These are phyloP conservation scores for Priceomyces fermenticarens DNA, from an alignment of 805 yeast species.

Conservation along the genomic window DNA sequence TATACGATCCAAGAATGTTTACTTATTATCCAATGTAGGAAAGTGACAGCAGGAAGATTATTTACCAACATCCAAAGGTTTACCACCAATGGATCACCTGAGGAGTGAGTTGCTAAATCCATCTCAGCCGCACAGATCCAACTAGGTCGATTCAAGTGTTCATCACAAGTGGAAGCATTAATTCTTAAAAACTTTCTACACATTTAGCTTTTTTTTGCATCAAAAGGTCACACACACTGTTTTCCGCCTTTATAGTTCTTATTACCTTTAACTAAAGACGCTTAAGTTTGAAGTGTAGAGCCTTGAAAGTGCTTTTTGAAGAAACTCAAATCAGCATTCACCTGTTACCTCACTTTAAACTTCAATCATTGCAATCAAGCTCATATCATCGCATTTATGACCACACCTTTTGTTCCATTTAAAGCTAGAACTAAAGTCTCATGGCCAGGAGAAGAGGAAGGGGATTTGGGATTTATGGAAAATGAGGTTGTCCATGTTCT, in stretches of 20 bases:
- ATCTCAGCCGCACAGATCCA: slow-evolving; percentile 1
- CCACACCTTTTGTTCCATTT: slow-evolving; percentile 56
- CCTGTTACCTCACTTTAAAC: too few relatives aligned
- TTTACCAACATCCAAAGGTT: slow-evolving; percentile 1
- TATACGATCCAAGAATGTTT: neutral
- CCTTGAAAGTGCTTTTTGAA: too few relatives aligned
- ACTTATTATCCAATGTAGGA: neutral
- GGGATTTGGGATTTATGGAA: slow-evolving; percentile 90
- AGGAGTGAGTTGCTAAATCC: neutral
- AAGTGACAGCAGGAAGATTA: neutral
- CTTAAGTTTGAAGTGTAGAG: too few relatives aligned
- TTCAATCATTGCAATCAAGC: too few relatives aligned
- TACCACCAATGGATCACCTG: neutral
- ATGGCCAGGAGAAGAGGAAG: slow-evolving; percentile 90
- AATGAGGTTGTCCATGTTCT: slow-evolving; percentile 88
- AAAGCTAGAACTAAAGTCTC: slow-evolving; percentile 80
- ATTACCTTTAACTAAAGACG: too few relatives aligned
- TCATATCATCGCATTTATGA: slow-evolving; percentile 10
- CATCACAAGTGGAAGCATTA: too few relatives aligned
- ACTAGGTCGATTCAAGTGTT: neutral
- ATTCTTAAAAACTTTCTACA: too few relatives aligned
- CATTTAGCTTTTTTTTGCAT: too few relatives aligned
- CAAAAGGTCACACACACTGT: too few relatives aligned
- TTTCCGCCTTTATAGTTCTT: too few relatives aligned
- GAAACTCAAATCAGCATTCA: too few relatives aligned